phyloP scores from a whole-genome alignment of 2,329 filamentous ascomycete genomes.

The Bimuria novae-zelandiae region DNA sequence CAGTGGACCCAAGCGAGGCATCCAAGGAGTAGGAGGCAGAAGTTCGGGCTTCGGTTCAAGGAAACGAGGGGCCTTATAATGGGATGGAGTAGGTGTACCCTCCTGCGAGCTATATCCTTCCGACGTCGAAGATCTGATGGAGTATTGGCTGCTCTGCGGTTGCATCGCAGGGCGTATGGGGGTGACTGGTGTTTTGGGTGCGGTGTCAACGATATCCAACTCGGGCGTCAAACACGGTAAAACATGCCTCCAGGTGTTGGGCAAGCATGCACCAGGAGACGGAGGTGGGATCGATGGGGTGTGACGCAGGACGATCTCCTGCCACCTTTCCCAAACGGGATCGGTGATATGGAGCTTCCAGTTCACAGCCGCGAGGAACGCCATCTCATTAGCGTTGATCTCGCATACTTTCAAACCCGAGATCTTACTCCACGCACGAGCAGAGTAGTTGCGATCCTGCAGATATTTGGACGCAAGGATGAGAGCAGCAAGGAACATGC shows the following conservation, averaged over 20 bases:
- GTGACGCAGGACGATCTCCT: slow-evolving; percentile 85
- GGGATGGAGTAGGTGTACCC: slow-evolving; percentile 49
- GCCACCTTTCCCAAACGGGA: slow-evolving; percentile 88
- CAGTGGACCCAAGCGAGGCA: slow-evolving; percentile 60
- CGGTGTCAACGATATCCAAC: slow-evolving; percentile 54
- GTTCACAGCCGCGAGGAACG: slow-evolving; percentile 85
- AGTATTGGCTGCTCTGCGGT: slow-evolving; percentile 28
- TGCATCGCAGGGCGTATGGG: slow-evolving; percentile 31
- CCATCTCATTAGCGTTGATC: slow-evolving; percentile 96
- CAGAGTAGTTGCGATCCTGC: slow-evolving; percentile 97
- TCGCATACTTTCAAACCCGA: slow-evolving; percentile 91
- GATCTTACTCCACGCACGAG: slow-evolving; percentile 98
- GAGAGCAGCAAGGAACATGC: slow-evolving; percentile 94
- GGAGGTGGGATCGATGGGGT: slow-evolving; percentile 63
- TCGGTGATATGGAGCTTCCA: slow-evolving; percentile 96
- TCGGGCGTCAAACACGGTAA: slow-evolving; percentile 63
- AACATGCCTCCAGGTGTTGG: slow-evolving; percentile 53
- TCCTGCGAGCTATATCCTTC: slow-evolving; percentile 45
- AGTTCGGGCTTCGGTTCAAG: slow-evolving; percentile 57
- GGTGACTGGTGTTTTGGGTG: slow-evolving; percentile 39
- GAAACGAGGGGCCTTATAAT: slow-evolving; percentile 51
- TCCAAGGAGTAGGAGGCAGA: slow-evolving; percentile 57
- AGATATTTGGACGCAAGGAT: slow-evolving; percentile 98
- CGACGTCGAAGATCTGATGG: slow-evolving; percentile 28
- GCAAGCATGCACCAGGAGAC: slow-evolving; percentile 43